These are phyloP conservation scores for Phycomyces blakesleeanus DNA, from an alignment of 192 early-diverging fungal species.

Conservation along the genomic window DNA sequence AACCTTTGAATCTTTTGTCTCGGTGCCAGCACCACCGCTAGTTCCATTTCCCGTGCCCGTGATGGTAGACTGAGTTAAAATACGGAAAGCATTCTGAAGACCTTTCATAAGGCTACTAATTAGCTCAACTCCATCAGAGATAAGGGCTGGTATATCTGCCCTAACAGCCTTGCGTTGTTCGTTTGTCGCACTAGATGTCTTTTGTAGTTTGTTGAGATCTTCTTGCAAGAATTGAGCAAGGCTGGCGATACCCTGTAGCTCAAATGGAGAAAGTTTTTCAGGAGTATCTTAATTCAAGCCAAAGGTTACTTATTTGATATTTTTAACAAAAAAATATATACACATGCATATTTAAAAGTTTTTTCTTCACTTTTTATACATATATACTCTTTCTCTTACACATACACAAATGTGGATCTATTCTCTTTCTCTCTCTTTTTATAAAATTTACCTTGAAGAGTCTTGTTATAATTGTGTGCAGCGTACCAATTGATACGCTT, in stretches of 20 bases:
- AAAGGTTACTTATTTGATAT: neutral
- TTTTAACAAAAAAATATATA: too few species aligned
- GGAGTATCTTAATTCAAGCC: neutral
- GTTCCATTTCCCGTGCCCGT: constrained; percentile 9
- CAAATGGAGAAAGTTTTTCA: constrained; percentile 17
- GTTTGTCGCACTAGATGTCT: neutral
- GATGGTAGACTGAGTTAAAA: too few species aligned
- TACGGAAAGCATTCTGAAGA: neutral
- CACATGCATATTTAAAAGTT: too few species aligned
- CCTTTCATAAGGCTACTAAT: neutral
- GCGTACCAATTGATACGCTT: constrained; percentile 83
- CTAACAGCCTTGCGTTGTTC: neutral
- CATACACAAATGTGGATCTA: too few species aligned
- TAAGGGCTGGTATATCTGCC: constrained; percentile 1
- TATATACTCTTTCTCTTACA: too few species aligned
- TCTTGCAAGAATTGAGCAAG: constrained; percentile 17
- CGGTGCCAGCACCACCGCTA: neutral
- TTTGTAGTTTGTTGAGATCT: constrained; percentile 2
- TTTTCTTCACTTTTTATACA: too few species aligned
- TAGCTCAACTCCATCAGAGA: neutral
- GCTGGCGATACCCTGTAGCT: constrained; percentile 54
- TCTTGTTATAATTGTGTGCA: constrained; percentile 53
- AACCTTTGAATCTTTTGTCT: neutral
- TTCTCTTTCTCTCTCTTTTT: constrained; percentile 26
- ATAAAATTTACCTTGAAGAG: constrained; percentile 44